These are phyloP conservation scores for Meyerozyma athensensis DNA, from an alignment of 1,139 yeast species.

Conservation along the genomic window DNA sequence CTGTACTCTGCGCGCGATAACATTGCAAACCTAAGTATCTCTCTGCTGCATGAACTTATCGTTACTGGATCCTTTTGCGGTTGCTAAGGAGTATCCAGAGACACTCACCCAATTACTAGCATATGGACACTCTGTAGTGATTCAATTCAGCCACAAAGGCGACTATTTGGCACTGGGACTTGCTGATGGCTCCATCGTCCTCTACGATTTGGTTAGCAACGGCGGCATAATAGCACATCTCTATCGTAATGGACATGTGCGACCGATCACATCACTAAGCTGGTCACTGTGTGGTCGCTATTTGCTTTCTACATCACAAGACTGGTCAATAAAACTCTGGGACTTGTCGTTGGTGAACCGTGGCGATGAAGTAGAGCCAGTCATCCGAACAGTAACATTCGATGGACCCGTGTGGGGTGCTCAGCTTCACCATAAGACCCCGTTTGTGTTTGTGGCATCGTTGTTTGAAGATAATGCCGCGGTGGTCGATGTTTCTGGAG, in stretches of 20 bases:
- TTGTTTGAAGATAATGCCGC: constrained; percentile 53
- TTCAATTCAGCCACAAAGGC: constrained; percentile 71
- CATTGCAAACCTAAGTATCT: background rate
- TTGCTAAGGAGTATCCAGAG: constrained; percentile 91
- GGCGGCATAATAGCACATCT: constrained; percentile 52
- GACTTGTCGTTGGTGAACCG: constrained; percentile 47
- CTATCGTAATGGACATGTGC: constrained; percentile 55
- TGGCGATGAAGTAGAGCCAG: constrained; percentile 17
- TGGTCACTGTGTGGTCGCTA: constrained; percentile 80
- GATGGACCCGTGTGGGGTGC: constrained; percentile 76
- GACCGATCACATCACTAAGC: constrained; percentile 69
- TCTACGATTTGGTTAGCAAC: constrained; percentile 65
- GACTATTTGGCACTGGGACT: constrained; percentile 88
- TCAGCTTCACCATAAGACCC: constrained; percentile 49
- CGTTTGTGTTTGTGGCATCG: constrained; percentile 41
- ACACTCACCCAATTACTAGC: constrained; percentile 60
- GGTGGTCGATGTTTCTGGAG: constrained; percentile 43
- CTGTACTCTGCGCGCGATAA: too few relatives aligned
- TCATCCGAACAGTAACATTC: constrained; percentile 45
- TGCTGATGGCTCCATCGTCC: constrained; percentile 70
- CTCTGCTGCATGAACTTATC: constrained; percentile 65
- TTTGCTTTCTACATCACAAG: constrained; percentile 71
- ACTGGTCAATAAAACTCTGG: constrained; percentile 83
- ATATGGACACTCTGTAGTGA: constrained; percentile 69
- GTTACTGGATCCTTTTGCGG: constrained; percentile 88